These are phyloP conservation scores for Sonneratia alba DNA, from an alignment of 345 rosid genomes.

Conservation along the genomic window DNA sequence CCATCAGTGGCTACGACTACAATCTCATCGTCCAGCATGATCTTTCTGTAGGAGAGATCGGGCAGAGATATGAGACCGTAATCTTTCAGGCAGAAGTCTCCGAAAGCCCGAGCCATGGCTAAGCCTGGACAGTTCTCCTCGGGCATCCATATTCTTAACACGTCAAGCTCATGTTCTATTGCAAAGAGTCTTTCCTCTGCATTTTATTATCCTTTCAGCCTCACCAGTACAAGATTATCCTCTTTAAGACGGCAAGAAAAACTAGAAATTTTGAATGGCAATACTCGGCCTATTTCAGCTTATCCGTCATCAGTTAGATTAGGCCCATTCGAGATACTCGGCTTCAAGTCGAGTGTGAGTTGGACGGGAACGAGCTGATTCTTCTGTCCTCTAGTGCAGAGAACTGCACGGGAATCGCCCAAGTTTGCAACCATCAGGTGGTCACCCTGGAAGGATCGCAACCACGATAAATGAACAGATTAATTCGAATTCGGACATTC, in stretches of 20 bases:
- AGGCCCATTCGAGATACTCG: conserved; percentile 48
- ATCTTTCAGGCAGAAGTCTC: conserved; percentile 93
- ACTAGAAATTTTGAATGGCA: neutral
- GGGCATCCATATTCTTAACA: conserved; percentile 86
- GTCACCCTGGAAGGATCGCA: conserved; percentile 43
- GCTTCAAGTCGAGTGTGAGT: conserved; percentile 79
- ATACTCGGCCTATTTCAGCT: neutral
- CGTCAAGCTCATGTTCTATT: conserved; percentile 66
- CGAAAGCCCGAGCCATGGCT: conserved; percentile 94
- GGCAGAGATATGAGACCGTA: conserved; percentile 73
- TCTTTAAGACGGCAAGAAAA: neutral
- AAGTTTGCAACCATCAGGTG: conserved; percentile 68
- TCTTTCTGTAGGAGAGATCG: conserved; percentile 52
- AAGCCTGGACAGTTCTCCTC: conserved; percentile 90
- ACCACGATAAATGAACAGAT: neutral
- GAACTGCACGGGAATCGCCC: conserved; percentile 94
- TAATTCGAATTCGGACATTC: neutral
- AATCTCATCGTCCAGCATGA: conserved; percentile 60
- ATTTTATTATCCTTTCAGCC: conserved; percentile 60
- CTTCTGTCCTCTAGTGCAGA: conserved; percentile 47
- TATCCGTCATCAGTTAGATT: neutral
- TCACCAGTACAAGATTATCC: conserved; percentile 36
- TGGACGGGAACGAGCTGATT: conserved; percentile 62
- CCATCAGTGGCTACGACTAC: conserved; percentile 91
- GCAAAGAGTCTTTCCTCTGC: conserved; percentile 81